These are phyloP conservation scores for Candida stauntonica DNA, from an alignment of 805 yeast species.

Conservation along the genomic window DNA sequence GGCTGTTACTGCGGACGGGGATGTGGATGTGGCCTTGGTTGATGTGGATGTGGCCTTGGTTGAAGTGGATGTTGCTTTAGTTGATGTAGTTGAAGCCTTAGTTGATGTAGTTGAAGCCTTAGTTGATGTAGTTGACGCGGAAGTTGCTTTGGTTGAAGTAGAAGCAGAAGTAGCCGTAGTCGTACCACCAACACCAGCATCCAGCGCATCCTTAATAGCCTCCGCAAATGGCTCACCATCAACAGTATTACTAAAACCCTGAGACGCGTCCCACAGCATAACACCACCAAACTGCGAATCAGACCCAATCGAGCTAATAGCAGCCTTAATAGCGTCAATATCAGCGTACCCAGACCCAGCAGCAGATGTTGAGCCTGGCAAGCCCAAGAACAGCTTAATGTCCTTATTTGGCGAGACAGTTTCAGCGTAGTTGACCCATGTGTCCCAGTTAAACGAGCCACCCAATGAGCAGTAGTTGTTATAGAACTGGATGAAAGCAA, in stretches of 20 bases:
- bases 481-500: slow-evolving; percentile 83
- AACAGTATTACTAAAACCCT: slow-evolving; percentile 47
- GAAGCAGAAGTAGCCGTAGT: slow-evolving; percentile 18
- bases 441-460: slow-evolving; percentile 57
- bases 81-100: slow-evolving; percentile 3
- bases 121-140: slow-evolving; percentile 13
- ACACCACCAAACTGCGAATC: slow-evolving; percentile 81
- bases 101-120: slow-evolving; percentile 3
- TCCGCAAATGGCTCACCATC: slow-evolving; percentile 41
- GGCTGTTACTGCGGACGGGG: slow-evolving; percentile 2
- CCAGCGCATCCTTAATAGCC: slow-evolving; percentile 40
- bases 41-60: slow-evolving; percentile 6
- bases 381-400: slow-evolving; percentile 68
- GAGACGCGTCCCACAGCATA: slow-evolving; percentile 89
- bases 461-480: slow-evolving; percentile 72
- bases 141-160: slow-evolving; percentile 1
- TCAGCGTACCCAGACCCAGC: slow-evolving; percentile 57
- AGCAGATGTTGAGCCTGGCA: slow-evolving; percentile 63
- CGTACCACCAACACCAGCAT: slow-evolving; percentile 8
- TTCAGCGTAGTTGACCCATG: slow-evolving; percentile 66
- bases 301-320: slow-evolving; percentile 69
- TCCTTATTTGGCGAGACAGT: slow-evolving; percentile 59
- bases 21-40: no score
- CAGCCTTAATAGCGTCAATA: slow-evolving; percentile 32
- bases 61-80: slow-evolving; percentile 3